A percentile compares a stretch with the other conserved stretches of the same genome.
phyloP scores from a whole-genome alignment of 73 alveolate species.

The Tetrahymena borealis region DNA sequence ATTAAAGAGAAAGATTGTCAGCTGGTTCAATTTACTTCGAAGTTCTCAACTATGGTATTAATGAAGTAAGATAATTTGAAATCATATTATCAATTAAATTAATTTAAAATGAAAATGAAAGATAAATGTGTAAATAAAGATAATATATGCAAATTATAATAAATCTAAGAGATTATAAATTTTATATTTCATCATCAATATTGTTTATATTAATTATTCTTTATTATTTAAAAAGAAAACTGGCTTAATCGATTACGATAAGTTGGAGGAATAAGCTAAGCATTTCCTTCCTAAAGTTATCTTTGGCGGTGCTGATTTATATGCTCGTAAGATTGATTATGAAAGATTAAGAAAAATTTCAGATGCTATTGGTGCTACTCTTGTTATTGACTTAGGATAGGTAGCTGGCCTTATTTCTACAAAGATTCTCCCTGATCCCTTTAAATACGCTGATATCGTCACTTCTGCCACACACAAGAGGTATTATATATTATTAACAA shows the following conservation, averaged over 20 bases:
- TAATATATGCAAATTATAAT: neutral
- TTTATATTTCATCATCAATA: no score
- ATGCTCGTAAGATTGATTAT: slow-evolving; percentile 63
- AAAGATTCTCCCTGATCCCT: slow-evolving; percentile 57
- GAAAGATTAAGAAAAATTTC: slow-evolving; percentile 60
- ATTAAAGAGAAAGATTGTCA: slow-evolving; percentile 49
- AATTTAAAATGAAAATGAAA: no score
- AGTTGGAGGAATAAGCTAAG: slow-evolving; percentile 43
- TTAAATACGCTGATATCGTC: slow-evolving; percentile 66
- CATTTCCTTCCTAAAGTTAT: slow-evolving; percentile 65
- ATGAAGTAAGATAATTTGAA: slow-evolving; percentile 2
- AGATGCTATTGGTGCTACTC: slow-evolving; percentile 61
- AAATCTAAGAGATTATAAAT: no score
- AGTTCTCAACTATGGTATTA: slow-evolving; percentile 9
- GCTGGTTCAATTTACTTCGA: slow-evolving; percentile 56
- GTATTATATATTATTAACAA: neutral
- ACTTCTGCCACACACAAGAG: slow-evolving; percentile 72
- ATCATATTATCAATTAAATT: no score
- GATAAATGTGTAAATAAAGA: no score
- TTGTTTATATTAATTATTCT: no score
- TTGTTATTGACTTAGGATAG: slow-evolving; percentile 66
- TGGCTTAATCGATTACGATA: slow-evolving; percentile 68
- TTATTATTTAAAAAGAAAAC: slow-evolving; percentile 40
- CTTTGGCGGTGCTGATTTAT: slow-evolving; percentile 70
- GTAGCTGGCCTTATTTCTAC: slow-evolving; percentile 61